Conservation (phyloP, 805 yeast genomes). For the Spencermartinsiella europaea region DNA sequence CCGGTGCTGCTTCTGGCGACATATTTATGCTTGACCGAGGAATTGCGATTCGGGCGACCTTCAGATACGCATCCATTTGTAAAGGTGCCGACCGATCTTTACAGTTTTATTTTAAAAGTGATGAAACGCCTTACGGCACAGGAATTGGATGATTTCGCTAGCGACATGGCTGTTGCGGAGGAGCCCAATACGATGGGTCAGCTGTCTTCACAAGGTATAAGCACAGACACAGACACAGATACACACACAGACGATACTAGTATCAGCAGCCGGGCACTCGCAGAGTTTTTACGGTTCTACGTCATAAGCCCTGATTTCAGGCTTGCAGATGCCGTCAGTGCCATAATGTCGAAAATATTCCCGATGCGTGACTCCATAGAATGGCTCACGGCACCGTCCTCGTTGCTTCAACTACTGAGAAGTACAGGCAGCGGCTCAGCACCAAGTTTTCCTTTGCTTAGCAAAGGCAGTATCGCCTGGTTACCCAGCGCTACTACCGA, state of each 20-base stretch:
- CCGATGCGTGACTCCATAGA: conserved; percentile 17
- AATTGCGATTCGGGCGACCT: neutral
- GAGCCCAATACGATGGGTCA: too few relatives aligned
- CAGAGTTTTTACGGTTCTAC: conserved; percentile 12
- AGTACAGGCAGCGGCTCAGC: conserved; percentile 1
- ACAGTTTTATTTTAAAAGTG: neutral
- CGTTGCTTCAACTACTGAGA: conserved; percentile 11
- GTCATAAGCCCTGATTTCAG: conserved; percentile 13
- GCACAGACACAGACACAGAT: neutral
- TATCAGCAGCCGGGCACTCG: conserved; percentile 1
- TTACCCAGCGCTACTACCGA: neutral
- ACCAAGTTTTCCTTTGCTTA: conserved; percentile 1
- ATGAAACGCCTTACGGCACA: conserved; percentile 11
- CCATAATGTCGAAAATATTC: conserved; percentile 13
- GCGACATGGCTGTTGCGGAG: conserved; percentile 32
- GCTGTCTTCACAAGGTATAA: too few relatives aligned
- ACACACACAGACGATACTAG: neutral
- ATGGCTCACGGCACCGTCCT: conserved; percentile 22
- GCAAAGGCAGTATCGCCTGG: conserved; percentile 1
- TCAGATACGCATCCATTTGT: neutral
- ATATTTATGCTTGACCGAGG: neutral
- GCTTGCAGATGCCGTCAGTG: conserved; percentile 13
- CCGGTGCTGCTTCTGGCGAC: neutral
- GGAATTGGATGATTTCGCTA: conserved; percentile 65
- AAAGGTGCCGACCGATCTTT: neutral